A percentile compares a stretch with the other conserved stretches of the same genome.
These are phyloP conservation scores for Saccharomycopsis lassenensis DNA, from an alignment of 805 yeast species.

Conservation along the genomic window DNA sequence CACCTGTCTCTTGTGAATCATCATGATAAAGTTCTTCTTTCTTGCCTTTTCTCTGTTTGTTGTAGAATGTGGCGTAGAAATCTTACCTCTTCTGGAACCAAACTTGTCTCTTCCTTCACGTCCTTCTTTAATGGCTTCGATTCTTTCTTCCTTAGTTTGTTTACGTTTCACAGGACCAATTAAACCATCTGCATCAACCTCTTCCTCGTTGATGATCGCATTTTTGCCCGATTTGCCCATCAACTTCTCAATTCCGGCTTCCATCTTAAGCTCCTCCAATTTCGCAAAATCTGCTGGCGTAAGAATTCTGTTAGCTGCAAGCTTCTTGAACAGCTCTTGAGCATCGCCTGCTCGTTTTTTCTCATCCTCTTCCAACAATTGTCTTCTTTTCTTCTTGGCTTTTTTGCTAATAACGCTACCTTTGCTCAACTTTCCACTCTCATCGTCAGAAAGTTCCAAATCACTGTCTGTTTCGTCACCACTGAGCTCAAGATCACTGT, in stretches of 20 bases:
- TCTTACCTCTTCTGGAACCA: slow-evolving; percentile 79
- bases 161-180: slow-evolving; percentile 73
- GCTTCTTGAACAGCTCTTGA: slow-evolving; percentile 38
- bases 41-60: slow-evolving; percentile 94
- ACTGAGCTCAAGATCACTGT: slow-evolving; percentile 26
- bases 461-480: slow-evolving; percentile 33
- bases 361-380: slow-evolving; percentile 20
- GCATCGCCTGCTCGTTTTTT: slow-evolving; percentile 29
- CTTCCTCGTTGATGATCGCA: slow-evolving; percentile 57
- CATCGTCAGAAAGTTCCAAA: slow-evolving; percentile 18
- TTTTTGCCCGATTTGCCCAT: slow-evolving; percentile 54
- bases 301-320: slow-evolving; percentile 66
- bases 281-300: slow-evolving; percentile 98
- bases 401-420: slow-evolving; percentile 18
- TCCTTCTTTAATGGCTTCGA: slow-evolving; percentile 82
- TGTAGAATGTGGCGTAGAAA: slow-evolving; percentile 69
- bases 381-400: slow-evolving; percentile 20
- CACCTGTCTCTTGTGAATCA: slow-evolving; percentile 89
- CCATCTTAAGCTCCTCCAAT: slow-evolving; percentile 72
- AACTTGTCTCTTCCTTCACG: slow-evolving; percentile 86
- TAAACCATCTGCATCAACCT: slow-evolving; percentile 67
- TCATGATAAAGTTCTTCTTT: slow-evolving; percentile 98
- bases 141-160: slow-evolving; percentile 80
- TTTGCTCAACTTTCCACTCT: slow-evolving; percentile 8
- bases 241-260: slow-evolving; percentile 76